Evolutionary conservation across 2,329 filamentous ascomycete species (phyloP).

Genomic region (Pezicula radicicola): DNA sequence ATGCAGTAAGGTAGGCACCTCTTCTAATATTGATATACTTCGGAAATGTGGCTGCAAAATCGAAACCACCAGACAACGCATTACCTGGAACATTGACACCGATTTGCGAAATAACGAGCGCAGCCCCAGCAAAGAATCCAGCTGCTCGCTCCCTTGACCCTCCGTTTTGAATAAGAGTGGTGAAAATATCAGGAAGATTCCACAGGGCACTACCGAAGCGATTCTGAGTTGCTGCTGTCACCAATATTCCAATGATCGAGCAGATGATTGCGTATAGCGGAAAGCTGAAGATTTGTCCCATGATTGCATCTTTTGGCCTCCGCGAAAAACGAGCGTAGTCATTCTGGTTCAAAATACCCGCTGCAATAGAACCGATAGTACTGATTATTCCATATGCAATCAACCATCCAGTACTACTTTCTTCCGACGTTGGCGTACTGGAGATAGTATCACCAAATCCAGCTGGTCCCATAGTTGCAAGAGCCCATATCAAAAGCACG

Average conservation of each 20-base stretch:
- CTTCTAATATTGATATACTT: constrained; percentile 52
- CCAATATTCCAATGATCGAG: constrained; percentile 37
- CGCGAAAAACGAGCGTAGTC: constrained; percentile 40
- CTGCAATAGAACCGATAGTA: constrained; percentile 39
- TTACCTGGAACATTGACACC: constrained; percentile 36
- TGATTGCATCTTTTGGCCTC: constrained; percentile 35
- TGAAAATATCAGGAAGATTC: constrained; percentile 36
- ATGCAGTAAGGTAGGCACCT: constrained; percentile 44
- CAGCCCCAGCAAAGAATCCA: constrained; percentile 35
- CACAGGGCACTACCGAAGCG: constrained; percentile 44
- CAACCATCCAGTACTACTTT: constrained; percentile 31
- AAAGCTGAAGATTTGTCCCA: constrained; percentile 35
- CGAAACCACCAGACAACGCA: constrained; percentile 35
- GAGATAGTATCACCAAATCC: constrained; percentile 7
- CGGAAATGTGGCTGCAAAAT: constrained; percentile 38
- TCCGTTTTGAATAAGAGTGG: constrained; percentile 26
- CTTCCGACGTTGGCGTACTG: constrained; percentile 22
- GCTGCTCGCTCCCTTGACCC: constrained; percentile 33
- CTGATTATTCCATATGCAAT: constrained; percentile 36
- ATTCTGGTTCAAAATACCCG: constrained; percentile 40
- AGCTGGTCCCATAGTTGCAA: constrained; percentile 23
- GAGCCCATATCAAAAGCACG: constrained; percentile 33
- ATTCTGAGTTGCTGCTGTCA: constrained; percentile 39
- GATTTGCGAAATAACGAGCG: constrained; percentile 33
- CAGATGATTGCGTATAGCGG: constrained; percentile 34